Percentiles rank a stretch among this genome's conserved stretches.
Conservation (phyloP, 2,329 filamentous ascomycete genomes). For the Colletotrichum sp. region DNA sequence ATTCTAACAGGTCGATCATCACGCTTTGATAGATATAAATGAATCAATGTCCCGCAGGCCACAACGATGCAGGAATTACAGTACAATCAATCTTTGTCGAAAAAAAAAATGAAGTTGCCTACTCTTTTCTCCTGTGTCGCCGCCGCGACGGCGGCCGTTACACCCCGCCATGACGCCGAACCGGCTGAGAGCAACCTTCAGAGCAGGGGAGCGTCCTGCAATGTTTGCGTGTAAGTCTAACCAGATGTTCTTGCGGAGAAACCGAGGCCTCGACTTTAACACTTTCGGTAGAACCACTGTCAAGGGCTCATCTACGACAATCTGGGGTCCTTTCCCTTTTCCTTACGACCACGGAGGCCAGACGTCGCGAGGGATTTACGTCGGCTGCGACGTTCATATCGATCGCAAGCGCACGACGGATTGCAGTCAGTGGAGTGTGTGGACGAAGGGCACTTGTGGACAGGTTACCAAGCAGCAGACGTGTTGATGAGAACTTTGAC, state of each 20-base stretch:
- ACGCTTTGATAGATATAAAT: not conserved
- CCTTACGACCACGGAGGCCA: not conserved
- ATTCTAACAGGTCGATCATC: fast-evolving
- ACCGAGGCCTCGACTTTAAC: not conserved
- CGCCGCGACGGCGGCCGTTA: not conserved
- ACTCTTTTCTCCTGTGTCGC: not conserved
- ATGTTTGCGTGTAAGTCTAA: not conserved
- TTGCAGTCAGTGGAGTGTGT: not conserved
- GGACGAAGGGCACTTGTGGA: not conserved
- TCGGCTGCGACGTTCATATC: not conserved
- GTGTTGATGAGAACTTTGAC: not conserved
- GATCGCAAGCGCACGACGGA: not conserved
- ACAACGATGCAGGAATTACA: not conserved
- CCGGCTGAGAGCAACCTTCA: not conserved
- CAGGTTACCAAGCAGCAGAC: not conserved
- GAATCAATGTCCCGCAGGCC: not conserved
- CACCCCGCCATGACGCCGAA: not conserved
- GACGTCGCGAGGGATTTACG: not conserved
- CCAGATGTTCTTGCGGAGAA: not conserved
- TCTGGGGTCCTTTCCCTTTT: not conserved
- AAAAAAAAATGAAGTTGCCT: not conserved
- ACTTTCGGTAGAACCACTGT: not conserved
- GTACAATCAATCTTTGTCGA: fast-evolving
- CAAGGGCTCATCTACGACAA: not conserved
- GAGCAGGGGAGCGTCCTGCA: not conserved